A percentile compares a stretch with the other conserved stretches of the same genome.
phyloP scores from a whole-genome alignment of 1,139 yeast genomes.

The Candida glucosophila region DNA sequence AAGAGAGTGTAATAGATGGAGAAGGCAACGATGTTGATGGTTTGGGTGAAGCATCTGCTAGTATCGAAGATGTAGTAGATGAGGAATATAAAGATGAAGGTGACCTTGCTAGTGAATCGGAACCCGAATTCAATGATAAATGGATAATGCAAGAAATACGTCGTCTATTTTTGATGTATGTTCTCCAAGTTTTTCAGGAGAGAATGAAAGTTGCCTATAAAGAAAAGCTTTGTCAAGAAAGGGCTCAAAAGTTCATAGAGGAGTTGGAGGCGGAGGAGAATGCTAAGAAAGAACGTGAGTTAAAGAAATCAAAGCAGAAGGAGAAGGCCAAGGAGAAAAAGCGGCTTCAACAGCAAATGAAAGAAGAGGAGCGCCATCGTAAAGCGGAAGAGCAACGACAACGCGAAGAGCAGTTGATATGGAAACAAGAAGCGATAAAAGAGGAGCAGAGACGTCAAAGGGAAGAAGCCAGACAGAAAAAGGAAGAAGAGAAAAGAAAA shows the following conservation, averaged over 20 bases:
- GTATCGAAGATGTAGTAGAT: conserved; percentile 18
- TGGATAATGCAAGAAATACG: conserved; percentile 71
- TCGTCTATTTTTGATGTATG: conserved; percentile 62
- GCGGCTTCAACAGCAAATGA: conserved; percentile 56
- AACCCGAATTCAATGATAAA: conserved; percentile 46
- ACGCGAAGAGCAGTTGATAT: conserved; percentile 26
- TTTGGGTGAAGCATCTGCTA: no score
- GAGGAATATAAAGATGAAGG: conserved; percentile 25
- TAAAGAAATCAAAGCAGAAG: conserved; percentile 61
- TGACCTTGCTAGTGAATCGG: conserved; percentile 26
- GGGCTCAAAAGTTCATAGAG: conserved; percentile 62
- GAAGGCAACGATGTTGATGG: conserved; percentile 19
- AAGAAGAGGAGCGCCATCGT: conserved; percentile 62
- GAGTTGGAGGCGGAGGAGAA: conserved; percentile 75
- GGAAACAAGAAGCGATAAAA: conserved; percentile 29
- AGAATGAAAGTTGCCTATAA: conserved; percentile 65
- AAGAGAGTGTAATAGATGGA: conserved; percentile 13
- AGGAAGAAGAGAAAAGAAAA: conserved; percentile 46
- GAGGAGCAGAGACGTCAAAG: conserved; percentile 35
- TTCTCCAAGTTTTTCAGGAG: conserved; percentile 68
- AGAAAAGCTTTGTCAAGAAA: conserved; percentile 65
- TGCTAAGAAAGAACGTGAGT: conserved; percentile 61
- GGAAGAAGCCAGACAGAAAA: conserved; percentile 42
- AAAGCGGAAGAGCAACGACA: conserved; percentile 46
- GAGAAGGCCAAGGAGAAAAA: conserved; percentile 78